These are phyloP conservation scores for Hamamelis virginiana DNA, from an alignment of 164 flowering plant genomes.

Conservation along the genomic window DNA sequence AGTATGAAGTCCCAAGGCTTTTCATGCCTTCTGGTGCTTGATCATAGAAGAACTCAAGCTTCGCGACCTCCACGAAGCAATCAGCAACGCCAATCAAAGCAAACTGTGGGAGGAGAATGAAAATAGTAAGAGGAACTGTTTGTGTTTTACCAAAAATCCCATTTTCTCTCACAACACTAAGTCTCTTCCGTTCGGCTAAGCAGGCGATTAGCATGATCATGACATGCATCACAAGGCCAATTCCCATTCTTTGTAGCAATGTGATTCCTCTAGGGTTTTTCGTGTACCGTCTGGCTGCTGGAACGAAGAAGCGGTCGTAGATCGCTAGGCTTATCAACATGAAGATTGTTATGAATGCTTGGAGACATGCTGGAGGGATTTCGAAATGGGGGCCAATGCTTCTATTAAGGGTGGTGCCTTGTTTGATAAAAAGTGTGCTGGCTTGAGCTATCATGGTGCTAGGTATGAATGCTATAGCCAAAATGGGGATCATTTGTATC, in stretches of 20 bases:
- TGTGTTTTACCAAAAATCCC: constrained; percentile 12
- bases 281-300: constrained; percentile 32
- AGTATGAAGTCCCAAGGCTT: too few relatives aligned
- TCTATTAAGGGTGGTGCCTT: constrained; percentile 50
- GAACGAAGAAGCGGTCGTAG: constrained; percentile 58
- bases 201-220: constrained; percentile 45
- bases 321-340: constrained; percentile 50
- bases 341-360: constrained; percentile 46
- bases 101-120: too few relatives aligned
- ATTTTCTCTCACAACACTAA: constrained; percentile 36
- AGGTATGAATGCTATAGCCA: constrained; percentile 37
- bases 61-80: too few relatives aligned
- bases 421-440: constrained; percentile 55
- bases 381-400: constrained; percentile 48
- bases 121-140: too few relatives aligned
- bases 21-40: too few relatives aligned
- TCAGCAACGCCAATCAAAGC: too few relatives aligned
- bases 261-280: constrained; percentile 70
- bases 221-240: constrained; percentile 54
- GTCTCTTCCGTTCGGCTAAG: constrained; percentile 45
- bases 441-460: constrained; percentile 40
- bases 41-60: too few relatives aligned
- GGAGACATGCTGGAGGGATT: constrained; percentile 65
- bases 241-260: constrained; percentile 61
- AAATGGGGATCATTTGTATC: constrained; percentile 61